These are phyloP conservation scores for Periconia macrospinosa DNA, from an alignment of 2,329 filamentous ascomycete species.

Conservation along the genomic window DNA sequence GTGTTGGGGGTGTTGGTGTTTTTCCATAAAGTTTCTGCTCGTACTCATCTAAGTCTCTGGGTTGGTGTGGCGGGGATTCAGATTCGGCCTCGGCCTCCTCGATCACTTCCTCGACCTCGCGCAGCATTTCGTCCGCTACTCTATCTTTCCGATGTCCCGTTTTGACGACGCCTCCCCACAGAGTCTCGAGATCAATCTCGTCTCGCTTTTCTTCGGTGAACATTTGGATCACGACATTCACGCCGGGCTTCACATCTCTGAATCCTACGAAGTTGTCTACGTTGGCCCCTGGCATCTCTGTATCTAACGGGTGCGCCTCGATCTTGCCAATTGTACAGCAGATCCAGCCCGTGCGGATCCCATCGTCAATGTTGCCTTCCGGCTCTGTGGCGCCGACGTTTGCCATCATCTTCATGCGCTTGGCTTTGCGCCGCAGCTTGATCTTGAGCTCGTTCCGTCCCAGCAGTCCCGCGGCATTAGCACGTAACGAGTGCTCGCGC, in stretches of 20 bases:
- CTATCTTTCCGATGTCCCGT: conserved; percentile 44
- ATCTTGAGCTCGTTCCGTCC: conserved; percentile 90
- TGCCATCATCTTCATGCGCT: conserved; percentile 78
- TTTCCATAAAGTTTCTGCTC: neutral
- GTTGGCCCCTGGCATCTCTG: conserved; percentile 29
- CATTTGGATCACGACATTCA: conserved; percentile 70
- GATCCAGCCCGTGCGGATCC: conserved; percentile 91
- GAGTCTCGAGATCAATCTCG: conserved; percentile 66
- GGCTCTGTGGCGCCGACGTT: conserved; percentile 60
- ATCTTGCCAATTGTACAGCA: conserved; percentile 85
- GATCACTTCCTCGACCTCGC: conserved; percentile 22
- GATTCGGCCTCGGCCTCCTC: conserved; percentile 24
- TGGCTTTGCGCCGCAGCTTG: conserved; percentile 77
- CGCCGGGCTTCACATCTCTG: conserved; percentile 60
- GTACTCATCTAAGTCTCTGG: conserved; percentile 1
- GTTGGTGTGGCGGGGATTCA: conserved; percentile 2
- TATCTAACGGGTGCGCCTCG: conserved; percentile 54
- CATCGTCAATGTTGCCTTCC: conserved; percentile 71
- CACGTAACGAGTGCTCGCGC: conserved; percentile 69
- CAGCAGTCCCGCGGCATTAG: conserved; percentile 83
- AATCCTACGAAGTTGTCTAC: conserved; percentile 74
- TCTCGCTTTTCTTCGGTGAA: conserved; percentile 70
- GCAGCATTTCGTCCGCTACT: conserved; percentile 30
- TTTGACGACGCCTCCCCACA: conserved; percentile 59
- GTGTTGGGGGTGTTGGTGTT: neutral